These are phyloP conservation scores for Conticribra guillardii DNA, from an alignment of 108 stramenopile genomes.

Conservation along the genomic window DNA sequence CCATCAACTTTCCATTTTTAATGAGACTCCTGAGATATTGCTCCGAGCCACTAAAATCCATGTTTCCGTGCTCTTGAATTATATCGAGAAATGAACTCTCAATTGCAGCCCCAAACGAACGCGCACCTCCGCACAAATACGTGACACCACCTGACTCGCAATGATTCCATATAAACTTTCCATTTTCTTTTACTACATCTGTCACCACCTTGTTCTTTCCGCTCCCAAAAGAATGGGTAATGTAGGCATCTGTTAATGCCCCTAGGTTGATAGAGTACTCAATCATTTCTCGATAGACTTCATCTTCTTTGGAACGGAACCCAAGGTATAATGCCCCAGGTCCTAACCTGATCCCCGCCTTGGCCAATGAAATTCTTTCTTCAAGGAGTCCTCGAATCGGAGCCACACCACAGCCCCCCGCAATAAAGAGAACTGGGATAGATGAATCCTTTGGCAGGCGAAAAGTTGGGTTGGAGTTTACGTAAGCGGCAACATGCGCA, in stretches of 20 bases:
- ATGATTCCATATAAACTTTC: constrained; percentile 42
- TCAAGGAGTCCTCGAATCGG: constrained; percentile 74
- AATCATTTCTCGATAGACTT: constrained; percentile 55
- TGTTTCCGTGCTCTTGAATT: constrained; percentile 52
- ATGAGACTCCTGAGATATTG: constrained; percentile 54
- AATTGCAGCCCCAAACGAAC: constrained; percentile 67
- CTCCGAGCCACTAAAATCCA: constrained; percentile 59
- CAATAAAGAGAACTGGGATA: constrained; percentile 68
- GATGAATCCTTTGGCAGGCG: constrained; percentile 58
- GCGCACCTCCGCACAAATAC: constrained; percentile 73
- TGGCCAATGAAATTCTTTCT: constrained; percentile 54
- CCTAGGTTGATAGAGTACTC: constrained; percentile 44
- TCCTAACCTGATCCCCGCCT: constrained; percentile 28
- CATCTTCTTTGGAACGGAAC: constrained; percentile 65
- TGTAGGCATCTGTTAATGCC: constrained; percentile 50
- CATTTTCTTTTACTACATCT: constrained; percentile 42
- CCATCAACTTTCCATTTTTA: constrained; percentile 50
- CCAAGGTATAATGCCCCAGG: constrained; percentile 61
- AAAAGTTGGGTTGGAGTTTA: constrained; percentile 62
- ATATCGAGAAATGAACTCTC: constrained; percentile 55
- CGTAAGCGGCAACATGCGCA: constrained; percentile 38
- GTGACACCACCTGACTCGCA: constrained; percentile 58
- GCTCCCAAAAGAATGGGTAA: constrained; percentile 47
- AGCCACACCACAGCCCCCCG: constrained; percentile 74
- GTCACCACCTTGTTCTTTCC: constrained; percentile 46